Percentiles rank a stretch among this genome's conserved stretches.
Conservation (phyloP, 164 flowering plant genomes). For the Vitis amurensis region DNA sequence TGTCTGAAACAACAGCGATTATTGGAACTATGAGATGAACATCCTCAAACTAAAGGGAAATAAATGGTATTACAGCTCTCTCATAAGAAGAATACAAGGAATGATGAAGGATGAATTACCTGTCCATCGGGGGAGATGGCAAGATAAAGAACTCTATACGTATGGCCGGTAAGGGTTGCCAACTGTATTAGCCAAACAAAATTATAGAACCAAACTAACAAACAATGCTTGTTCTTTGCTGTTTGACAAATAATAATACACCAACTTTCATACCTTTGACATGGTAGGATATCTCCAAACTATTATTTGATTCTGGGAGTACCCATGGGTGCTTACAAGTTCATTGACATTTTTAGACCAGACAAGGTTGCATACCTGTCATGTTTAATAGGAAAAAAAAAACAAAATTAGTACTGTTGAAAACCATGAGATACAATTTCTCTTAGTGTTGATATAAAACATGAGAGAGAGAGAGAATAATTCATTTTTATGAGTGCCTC, state of each 20-base stretch:
- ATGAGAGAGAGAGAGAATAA: too few relatives aligned
- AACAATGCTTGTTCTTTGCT: too few relatives aligned
- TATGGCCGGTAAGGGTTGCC: slow-evolving; percentile 95
- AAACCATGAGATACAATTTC: too few relatives aligned
- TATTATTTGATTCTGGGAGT: slow-evolving; percentile 93
- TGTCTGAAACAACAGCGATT: slow-evolving; percentile 45
- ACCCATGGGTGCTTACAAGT: slow-evolving; percentile 98
- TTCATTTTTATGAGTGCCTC: too few relatives aligned
- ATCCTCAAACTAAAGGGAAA: background rate
- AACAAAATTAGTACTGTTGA: too few relatives aligned
- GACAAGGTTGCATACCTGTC: slow-evolving; percentile 92
- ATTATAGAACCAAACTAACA: background rate
- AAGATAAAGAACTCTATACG: slow-evolving; percentile 88
- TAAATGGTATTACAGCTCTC: background rate
- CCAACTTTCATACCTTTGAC: slow-evolving; percentile 67
- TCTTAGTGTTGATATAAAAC: too few relatives aligned
- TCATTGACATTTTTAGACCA: slow-evolving; percentile 99
- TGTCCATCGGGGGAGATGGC: slow-evolving; percentile 99
- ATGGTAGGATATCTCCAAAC: slow-evolving; percentile 95
- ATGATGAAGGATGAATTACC: slow-evolving; percentile 36
- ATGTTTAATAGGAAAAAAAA: background rate
- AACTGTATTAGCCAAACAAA: slow-evolving; percentile 45
- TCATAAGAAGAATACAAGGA: background rate
- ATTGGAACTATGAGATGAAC: background rate
- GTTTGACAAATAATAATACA: background rate